phyloP scores from a whole-genome alignment of 768 basidiomycete species.

The Mycena venus region DNA sequence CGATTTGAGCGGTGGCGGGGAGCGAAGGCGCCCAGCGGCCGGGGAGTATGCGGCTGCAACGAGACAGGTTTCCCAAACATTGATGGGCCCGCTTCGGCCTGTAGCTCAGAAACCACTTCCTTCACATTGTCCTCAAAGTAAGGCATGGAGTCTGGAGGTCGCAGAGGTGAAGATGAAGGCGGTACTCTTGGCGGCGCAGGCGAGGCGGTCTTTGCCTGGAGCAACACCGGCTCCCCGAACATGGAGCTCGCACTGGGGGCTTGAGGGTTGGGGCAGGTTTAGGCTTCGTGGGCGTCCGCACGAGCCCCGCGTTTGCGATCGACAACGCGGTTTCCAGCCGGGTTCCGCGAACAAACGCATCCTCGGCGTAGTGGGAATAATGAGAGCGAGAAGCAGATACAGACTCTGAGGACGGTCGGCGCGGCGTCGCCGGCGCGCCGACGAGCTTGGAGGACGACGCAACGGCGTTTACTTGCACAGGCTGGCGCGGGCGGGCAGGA shows the following conservation, averaged over 20 bases:
- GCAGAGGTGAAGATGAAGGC: neutral
- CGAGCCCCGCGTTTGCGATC: constrained; percentile 70
- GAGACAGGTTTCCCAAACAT: constrained; percentile 10
- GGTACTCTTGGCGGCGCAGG: neutral
- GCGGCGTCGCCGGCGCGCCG: constrained; percentile 16
- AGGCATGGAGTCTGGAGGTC: neutral
- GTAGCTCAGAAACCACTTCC: neutral
- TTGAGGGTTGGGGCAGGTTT: neutral
- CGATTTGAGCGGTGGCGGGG: neutral
- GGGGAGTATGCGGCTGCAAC: constrained; percentile 1
- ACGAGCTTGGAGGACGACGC: constrained; percentile 31
- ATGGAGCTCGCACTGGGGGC: constrained; percentile 5
- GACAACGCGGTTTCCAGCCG: constrained; percentile 77
- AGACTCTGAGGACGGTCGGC: constrained; percentile 15
- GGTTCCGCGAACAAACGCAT: constrained; percentile 61
- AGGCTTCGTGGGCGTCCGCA: constrained; percentile 35
- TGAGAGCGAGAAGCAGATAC: too few species aligned
- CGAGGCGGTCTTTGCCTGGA: neutral
- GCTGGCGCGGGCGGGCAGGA: constrained; percentile 3
- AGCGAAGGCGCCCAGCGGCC: neutral
- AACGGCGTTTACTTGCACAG: constrained; percentile 27
- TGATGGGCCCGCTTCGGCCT: neutral
- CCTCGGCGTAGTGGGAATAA: constrained; percentile 49
- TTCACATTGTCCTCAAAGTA: neutral
- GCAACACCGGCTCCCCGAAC: constrained; percentile 25